Evolutionary conservation across 106 monocot genomes (phyloP).

Genomic region (Apostasia shenzhenica): DNA sequence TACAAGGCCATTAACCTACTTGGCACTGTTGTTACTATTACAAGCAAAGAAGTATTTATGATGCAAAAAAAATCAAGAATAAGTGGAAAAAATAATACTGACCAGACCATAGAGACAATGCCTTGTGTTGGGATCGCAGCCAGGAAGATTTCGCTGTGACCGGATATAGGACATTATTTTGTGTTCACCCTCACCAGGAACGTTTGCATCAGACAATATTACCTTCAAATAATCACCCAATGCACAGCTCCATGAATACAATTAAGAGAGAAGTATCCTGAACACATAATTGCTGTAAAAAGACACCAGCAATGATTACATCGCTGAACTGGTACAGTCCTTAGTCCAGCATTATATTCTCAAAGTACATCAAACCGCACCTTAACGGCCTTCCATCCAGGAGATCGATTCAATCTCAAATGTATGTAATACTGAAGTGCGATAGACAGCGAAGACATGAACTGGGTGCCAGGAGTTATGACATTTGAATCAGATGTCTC

Average conservation of each 20-base stretch:
- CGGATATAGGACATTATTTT: slow-evolving; percentile 99
- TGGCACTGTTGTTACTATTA: not conserved
- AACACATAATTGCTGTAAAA: slow-evolving; percentile 48
- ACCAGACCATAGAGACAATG: slow-evolving; percentile 99
- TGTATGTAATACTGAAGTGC: slow-evolving; percentile 94
- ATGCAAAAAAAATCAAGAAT: not conserved
- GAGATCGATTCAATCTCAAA: slow-evolving; percentile 40
- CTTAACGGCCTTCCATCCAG: slow-evolving; percentile 80
- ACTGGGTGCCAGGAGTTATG: slow-evolving; percentile 89
- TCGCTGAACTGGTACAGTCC: slow-evolving; percentile 24
- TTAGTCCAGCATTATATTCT: slow-evolving; percentile 13
- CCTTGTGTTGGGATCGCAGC: slow-evolving; percentile 78
- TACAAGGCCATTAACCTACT: not conserved
- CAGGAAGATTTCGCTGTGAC: slow-evolving; percentile 80
- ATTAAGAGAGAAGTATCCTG: slow-evolving; percentile 70
- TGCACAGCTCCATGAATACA: slow-evolving; percentile 65
- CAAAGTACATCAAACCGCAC: slow-evolving; percentile 37
- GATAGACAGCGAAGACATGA: slow-evolving; percentile 77
- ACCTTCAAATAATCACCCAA: slow-evolving; percentile 85
- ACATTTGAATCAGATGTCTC: slow-evolving; percentile 89
- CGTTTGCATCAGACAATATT: slow-evolving; percentile 92
- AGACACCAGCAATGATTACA: slow-evolving; percentile 56
- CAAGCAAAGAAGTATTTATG: not conserved
- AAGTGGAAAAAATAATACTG: slow-evolving; percentile 9
- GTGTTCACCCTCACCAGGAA: slow-evolving; percentile 98